These are phyloP conservation scores for Claviceps lovelessii DNA, from an alignment of 2,329 filamentous ascomycete species.

Conservation along the genomic window DNA sequence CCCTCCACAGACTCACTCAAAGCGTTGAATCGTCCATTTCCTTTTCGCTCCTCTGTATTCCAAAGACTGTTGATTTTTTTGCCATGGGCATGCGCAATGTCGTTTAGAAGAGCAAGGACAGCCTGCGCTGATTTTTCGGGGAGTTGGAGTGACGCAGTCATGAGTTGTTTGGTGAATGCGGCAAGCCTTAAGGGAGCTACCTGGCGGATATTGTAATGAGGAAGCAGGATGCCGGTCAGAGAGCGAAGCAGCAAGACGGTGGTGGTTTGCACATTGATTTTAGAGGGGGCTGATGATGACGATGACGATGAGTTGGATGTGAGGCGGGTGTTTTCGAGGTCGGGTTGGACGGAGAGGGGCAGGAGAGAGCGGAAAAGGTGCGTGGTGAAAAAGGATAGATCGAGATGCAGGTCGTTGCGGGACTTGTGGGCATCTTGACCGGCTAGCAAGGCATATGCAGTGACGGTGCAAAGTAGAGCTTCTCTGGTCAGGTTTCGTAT, in stretches of 20 bases:
- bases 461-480: constrained; percentile 84
- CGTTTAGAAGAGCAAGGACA: constrained; percentile 60
- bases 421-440: constrained; percentile 86
- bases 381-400: constrained; percentile 88
- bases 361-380: constrained; percentile 83
- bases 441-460: constrained; percentile 87
- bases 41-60: constrained; percentile 86
- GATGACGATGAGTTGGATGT: constrained; percentile 21
- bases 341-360: constrained; percentile 62
- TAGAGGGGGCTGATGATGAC: constrained; percentile 34
- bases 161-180: constrained; percentile 83
- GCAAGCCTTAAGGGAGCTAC: constrained; percentile 75
- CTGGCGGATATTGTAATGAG: constrained; percentile 55
- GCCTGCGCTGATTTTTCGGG: constrained; percentile 83
- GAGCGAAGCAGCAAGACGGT: constrained; percentile 84
- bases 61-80: constrained; percentile 75
- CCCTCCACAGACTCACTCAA: constrained; percentile 60
- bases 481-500: constrained; percentile 69
- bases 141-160: constrained; percentile 66
- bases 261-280: constrained; percentile 88
- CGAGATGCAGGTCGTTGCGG: constrained; percentile 66
- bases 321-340: constrained; percentile 62
- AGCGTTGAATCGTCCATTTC: constrained; percentile 75
- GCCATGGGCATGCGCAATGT: constrained; percentile 67
- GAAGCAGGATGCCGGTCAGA: constrained; percentile 66